Conservation (phyloP, 2,329 filamentous ascomycete genomes). For the Bisporella sp. region DNA sequence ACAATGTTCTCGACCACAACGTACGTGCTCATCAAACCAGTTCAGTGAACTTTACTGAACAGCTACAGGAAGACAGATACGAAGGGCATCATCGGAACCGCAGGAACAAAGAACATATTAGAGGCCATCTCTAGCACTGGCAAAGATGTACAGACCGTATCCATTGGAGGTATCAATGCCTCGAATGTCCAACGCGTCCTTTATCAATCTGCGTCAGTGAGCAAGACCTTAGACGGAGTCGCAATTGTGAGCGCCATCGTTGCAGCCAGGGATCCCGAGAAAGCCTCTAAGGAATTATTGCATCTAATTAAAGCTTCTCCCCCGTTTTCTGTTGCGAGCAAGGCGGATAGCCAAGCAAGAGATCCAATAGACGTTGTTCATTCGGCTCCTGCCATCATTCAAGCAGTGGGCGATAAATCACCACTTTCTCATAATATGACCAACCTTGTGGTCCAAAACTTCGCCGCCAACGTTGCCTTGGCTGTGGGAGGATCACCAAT, state of each 20-base stretch:
- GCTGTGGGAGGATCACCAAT: constrained; percentile 83
- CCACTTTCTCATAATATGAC: constrained; percentile 96
- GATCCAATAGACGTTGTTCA: constrained; percentile 18
- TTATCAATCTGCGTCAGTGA: constrained; percentile 51
- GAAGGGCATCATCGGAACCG: constrained; percentile 70
- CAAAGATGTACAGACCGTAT: constrained; percentile 55
- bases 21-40: constrained; percentile 31
- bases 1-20: constrained; percentile 83
- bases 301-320: constrained; percentile 39
- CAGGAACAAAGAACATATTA: constrained; percentile 63
- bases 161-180: constrained; percentile 82
- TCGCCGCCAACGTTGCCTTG: constrained; percentile 85
- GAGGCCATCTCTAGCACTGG: constrained; percentile 40
- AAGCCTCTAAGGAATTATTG: constrained; percentile 52
- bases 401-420: constrained; percentile 51
- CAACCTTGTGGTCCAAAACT: constrained; percentile 91
- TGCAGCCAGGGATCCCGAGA: constrained; percentile 58
- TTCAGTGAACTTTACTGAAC: background rate
- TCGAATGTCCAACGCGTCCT: constrained; percentile 69
- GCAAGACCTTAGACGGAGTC: constrained; percentile 67
- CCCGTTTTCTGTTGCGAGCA: constrained; percentile 17
- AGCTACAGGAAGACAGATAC: constrained; percentile 70
- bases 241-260: constrained; percentile 89
- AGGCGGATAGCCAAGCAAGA: constrained; percentile 8
- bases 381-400: constrained; percentile 39